Percentiles rank a stretch among this genome's conserved stretches.
Evolutionary conservation across 768 basidiomycete species (phyloP).

Genomic region (Russula sp.): DNA sequence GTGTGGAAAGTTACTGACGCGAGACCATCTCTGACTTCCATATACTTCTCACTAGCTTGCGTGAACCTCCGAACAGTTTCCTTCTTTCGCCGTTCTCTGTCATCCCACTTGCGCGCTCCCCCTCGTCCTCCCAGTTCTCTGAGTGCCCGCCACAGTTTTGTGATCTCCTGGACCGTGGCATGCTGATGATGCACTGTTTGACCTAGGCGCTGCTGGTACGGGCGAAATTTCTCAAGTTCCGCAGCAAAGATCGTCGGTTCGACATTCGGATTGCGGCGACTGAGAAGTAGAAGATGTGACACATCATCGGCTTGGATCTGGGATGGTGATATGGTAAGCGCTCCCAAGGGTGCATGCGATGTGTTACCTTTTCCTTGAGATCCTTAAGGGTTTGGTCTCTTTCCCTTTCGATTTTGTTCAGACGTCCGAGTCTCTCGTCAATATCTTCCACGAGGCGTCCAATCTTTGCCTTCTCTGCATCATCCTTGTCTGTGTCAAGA

Average conservation of each 20-base stretch:
- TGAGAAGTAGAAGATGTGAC: slow-evolving; percentile 86
- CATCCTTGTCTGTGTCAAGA: slow-evolving; percentile 61
- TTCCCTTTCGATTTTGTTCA: slow-evolving; percentile 82
- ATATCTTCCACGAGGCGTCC: slow-evolving; percentile 60
- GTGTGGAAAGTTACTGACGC: slow-evolving; percentile 45
- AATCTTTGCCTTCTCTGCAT: slow-evolving; percentile 62
- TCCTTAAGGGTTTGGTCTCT: slow-evolving; percentile 84
- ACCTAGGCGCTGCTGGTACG: slow-evolving; percentile 77
- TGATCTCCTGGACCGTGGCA: slow-evolving; percentile 63
- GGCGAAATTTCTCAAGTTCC: slow-evolving; percentile 93
- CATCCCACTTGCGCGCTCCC: slow-evolving; percentile 73
- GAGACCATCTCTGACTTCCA: slow-evolving; percentile 79
- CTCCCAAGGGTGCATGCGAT: neutral
- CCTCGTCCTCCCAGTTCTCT: slow-evolving; percentile 70
- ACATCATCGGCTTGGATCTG: slow-evolving; percentile 96
- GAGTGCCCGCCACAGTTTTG: slow-evolving; percentile 63
- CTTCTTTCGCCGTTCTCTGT: slow-evolving; percentile 70
- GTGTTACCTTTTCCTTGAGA: slow-evolving; percentile 83
- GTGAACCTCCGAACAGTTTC: slow-evolving; percentile 67
- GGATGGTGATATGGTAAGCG: neutral
- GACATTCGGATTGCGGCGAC: slow-evolving; percentile 74
- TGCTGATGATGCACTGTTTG: slow-evolving; percentile 77
- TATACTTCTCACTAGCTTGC: slow-evolving; percentile 74
- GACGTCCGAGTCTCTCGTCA: slow-evolving; percentile 65
- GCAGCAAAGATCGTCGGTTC: slow-evolving; percentile 86